Evolutionary conservation across 805 yeast species (phyloP).

Genomic region (Schwanniomyces vanrijiae): DNA sequence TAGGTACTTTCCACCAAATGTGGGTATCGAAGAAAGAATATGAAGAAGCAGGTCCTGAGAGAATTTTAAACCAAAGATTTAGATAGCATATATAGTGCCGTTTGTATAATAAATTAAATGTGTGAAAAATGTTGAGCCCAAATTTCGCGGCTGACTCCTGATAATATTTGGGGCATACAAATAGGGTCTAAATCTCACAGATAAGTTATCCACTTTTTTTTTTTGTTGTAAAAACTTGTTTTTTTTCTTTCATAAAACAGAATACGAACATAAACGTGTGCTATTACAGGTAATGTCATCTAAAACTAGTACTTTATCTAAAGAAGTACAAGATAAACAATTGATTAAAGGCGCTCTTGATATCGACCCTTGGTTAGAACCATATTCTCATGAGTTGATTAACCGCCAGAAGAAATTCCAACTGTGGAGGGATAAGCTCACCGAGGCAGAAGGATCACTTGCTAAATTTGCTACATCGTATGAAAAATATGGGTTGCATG

Average conservation of each 20-base stretch:
- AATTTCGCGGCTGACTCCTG: background rate
- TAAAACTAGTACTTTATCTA: background rate
- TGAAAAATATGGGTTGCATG: constrained; percentile 74
- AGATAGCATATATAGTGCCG: constrained; percentile 40
- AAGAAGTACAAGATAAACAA: background rate
- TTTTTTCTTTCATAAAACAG: background rate
- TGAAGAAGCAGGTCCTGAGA: constrained; percentile 84
- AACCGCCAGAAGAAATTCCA: constrained; percentile 67
- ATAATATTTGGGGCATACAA: background rate
- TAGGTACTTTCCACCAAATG: constrained; percentile 92
- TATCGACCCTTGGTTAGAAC: constrained; percentile 85
- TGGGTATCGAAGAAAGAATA: constrained; percentile 90
- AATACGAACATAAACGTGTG: background rate
- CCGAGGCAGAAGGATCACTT: constrained; percentile 56
- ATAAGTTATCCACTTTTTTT: background rate
- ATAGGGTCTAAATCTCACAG: background rate
- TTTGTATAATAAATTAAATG: background rate
- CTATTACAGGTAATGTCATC: background rate
- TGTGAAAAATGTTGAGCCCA: background rate
- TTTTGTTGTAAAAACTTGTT: background rate
- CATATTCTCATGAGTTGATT: constrained; percentile 65
- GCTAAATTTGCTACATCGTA: constrained; percentile 75
- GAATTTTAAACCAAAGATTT: constrained; percentile 77
- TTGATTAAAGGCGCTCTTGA: constrained; percentile 58
- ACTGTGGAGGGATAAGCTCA: constrained; percentile 58